A percentile compares a stretch with the other conserved stretches of the same genome.
These are phyloP conservation scores for Neurospora terricola DNA, from an alignment of 495 filamentous ascomycete genomes.

Conservation along the genomic window DNA sequence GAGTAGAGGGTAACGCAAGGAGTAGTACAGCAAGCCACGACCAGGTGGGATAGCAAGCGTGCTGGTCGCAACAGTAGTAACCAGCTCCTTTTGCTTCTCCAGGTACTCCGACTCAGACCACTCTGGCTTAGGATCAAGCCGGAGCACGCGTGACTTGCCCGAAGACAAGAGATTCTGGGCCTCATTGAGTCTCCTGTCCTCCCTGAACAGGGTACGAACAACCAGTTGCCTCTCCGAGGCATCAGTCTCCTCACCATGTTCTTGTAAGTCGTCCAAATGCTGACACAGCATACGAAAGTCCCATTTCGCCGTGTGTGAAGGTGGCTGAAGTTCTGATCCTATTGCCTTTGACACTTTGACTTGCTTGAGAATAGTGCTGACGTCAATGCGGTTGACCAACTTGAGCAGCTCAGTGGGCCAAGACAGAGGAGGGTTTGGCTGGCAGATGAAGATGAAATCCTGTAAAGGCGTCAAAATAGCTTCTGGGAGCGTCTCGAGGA, in stretches of 20 bases:
- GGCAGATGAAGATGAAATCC: constrained; percentile 74
- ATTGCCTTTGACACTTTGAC: constrained; percentile 29
- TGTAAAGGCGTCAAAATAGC: constrained; percentile 66
- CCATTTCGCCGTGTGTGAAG: constrained; percentile 59
- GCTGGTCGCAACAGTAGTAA: constrained; percentile 70
- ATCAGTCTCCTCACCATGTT: constrained; percentile 31
- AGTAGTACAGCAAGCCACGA: constrained; percentile 73
- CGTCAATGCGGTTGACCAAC: constrained; percentile 74
- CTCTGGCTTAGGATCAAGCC: constrained; percentile 61
- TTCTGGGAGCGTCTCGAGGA: constrained; percentile 77
- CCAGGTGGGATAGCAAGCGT: constrained; percentile 83
- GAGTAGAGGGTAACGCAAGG: constrained; percentile 69
- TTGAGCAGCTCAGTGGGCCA: constrained; percentile 63
- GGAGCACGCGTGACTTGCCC: constrained; percentile 61
- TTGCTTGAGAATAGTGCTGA: constrained; percentile 54
- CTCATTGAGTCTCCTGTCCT: constrained; percentile 80
- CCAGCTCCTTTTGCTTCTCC: constrained; percentile 85
- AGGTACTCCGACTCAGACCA: constrained; percentile 82
- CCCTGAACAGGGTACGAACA: constrained; percentile 75
- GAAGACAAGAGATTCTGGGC: constrained; percentile 71
- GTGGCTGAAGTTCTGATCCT: constrained; percentile 33
- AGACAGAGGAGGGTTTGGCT: constrained; percentile 64
- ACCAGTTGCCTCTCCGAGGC: constrained; percentile 74
- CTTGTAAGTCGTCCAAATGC: constrained; percentile 29
- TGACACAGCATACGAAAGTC: constrained; percentile 56